Base-by-base conservation (phyloP, 2,329 filamentous ascomycete species). In the Aspergillus candidus region DNA sequence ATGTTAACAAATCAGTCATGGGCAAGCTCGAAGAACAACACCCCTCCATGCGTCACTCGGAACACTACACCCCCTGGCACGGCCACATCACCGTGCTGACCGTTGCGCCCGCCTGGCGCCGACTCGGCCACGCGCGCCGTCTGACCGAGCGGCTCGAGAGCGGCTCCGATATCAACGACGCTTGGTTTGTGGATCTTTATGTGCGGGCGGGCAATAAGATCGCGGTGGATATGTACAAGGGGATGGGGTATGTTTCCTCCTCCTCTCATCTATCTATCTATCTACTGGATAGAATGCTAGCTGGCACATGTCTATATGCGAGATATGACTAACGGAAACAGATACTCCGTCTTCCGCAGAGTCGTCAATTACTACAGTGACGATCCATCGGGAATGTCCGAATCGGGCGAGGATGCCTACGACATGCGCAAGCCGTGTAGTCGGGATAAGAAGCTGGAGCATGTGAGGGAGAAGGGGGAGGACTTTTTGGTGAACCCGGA, bases 11-110 rank as follows among this genome's bases (percentile, higher is more conserved):
- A 33, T 41, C 53, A 95, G 90, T 98, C 63, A 94, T 98, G 80
- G 93, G 91, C 62, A 98, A 98, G 72, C 79, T 94, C 48, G 91
- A 97, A 73, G 83, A 88, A 52, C 94, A 88, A 43, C 84, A 86
- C 12, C 75, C 86, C 35, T 81, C 82, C 41, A 79, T 86, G 64
- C 77, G 80, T 47, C 82, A 82, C 59, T 93, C 88, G 39, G 77
- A 84, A 59, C 89, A 96, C 71, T 94, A 94, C 71, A 84, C 95
- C n/a, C 91, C 91, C n/a, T 97, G 89, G 88, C 93, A 98, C 71
- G 91, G 89, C 14, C 93, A 98, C 69, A 94, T 98, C 62, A 98
- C 93, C 4, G 93, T 91, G 31, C 76, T 98, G 40, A 97, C 93
- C 0, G 88, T 98, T 14, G 84, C 91, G 0, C 93, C 93, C 0